phyloP scores from a whole-genome alignment of 306 rosid genomes.

The Medicago arabica region DNA sequence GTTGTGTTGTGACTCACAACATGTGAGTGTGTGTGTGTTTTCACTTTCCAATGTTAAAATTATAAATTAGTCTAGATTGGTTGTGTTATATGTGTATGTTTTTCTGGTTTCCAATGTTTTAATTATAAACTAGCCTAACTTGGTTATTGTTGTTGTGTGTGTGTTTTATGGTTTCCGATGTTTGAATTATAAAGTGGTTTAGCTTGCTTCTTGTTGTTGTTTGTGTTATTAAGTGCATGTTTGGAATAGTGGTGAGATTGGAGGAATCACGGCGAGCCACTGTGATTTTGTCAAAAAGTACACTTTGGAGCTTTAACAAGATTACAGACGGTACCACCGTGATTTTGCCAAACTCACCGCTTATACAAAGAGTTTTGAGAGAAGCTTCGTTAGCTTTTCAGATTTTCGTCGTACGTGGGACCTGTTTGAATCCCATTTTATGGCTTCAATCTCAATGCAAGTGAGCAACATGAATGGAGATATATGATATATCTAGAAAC shows the following conservation, averaged over 20 bases:
- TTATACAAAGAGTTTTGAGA: background rate
- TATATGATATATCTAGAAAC: background rate
- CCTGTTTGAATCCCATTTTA: background rate
- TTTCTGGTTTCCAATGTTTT: constrained; percentile 38
- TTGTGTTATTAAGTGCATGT: no score
- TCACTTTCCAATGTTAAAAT: constrained; percentile 26
- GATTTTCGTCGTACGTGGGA: background rate
- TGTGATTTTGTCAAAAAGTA: background rate
- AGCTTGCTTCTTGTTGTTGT: no score
- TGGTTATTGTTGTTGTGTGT: constrained; percentile 4
- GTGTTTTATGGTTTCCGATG: no score
- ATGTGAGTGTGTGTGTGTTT: background rate
- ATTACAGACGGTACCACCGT: no score
- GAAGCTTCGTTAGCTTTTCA: background rate
- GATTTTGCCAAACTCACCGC: no score
- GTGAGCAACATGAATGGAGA: background rate
- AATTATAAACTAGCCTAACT: constrained; percentile 30
- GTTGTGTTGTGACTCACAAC: background rate
- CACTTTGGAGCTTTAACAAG: background rate
- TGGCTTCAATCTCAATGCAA: constrained; percentile 15
- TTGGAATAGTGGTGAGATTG: background rate
- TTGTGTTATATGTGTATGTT: background rate
- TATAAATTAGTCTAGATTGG: constrained; percentile 31
- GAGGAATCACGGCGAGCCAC: no score
- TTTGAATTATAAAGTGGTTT: no score